Evolutionary conservation across 1,139 yeast genomes (phyloP), one percentile per base, ranked within the genome.

Genomic region (Suhomyces anneliseae): DNA sequence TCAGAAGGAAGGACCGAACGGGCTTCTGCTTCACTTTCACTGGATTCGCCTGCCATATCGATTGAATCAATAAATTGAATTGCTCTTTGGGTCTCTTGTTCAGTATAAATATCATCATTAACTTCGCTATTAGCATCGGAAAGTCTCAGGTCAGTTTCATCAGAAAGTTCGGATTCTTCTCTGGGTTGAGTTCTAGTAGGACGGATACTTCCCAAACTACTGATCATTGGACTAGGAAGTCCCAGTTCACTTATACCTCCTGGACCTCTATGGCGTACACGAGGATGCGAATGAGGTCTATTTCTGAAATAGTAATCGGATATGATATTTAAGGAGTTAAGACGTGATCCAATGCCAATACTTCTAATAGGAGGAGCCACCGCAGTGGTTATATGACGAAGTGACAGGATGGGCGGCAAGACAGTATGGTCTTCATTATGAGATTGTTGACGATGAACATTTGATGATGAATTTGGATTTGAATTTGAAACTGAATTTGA

Each of bases 231-330:
- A 5, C 44, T 40, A 7, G 47, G 47, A n/a, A 38, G 47, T 1
- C 38, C n/a, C 14, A 34, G 33, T 27, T 32, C 40, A 38, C 19
- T n/a, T 4, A 12, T 27, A 24, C 12, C 27, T 27, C 24, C 10
- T 9, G 10, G 15, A 12, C 8, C 14, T n/a, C 24, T 32, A 38
- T 12, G 40, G 33, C 14, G 40, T 38, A 10, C 26, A 38, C 11
- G 40, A 12, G 12, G 40, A 33, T 27, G 40, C 19, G 38, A 38
- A 31, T 36, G 15, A 7, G 40, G 37, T 8, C 43, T 27, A 32
- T 47, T 41, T 14, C 55, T 44, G 47, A 52, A 49, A 40, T 51
- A 48, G 43, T 54, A 53, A 40, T 53, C 56, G 8, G 55, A 52
- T 37, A 55, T 45, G 36, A 55, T 46, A 37, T 53, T 51, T 26